Conservation (phyloP, 805 yeast species). For the Candida glaebosa region DNA sequence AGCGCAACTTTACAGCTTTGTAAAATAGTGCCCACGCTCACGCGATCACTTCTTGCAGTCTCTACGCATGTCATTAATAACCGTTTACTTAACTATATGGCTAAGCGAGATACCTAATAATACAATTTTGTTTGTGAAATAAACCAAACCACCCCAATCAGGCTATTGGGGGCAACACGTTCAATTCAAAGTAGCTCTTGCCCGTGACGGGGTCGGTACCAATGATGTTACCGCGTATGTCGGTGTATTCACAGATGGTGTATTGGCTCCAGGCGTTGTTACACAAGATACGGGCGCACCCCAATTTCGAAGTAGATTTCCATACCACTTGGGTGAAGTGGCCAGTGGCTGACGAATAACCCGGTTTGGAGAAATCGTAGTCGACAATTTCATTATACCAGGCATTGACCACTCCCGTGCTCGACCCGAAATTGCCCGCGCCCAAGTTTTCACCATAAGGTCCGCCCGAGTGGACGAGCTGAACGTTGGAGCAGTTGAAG, state of each 20-base stretch:
- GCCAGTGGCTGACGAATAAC: conserved; percentile 55
- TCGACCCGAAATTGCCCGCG: conserved; percentile 56
- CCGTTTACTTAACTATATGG: no score
- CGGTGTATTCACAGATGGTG: conserved; percentile 66
- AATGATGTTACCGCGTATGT: conserved; percentile 49
- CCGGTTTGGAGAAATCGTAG: conserved; percentile 54
- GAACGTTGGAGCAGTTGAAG: conserved; percentile 56
- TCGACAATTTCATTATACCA: conserved; percentile 67
- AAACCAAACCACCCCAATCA: no score
- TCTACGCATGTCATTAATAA: no score
- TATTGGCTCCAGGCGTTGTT: conserved; percentile 51
- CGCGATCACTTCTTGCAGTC: no score
- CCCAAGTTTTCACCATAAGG: conserved; percentile 82
- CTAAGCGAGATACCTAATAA: no score
- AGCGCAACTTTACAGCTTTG: no score
- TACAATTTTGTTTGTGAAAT: no score
- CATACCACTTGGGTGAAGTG: conserved; percentile 80
- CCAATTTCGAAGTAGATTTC: conserved; percentile 57
- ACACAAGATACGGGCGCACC: conserved; percentile 60
- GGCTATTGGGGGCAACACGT: conserved; percentile 45
- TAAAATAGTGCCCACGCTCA: no score
- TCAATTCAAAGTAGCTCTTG: conserved; percentile 34
- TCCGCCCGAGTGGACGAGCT: conserved; percentile 59
- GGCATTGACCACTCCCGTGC: conserved; percentile 63
- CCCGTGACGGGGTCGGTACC: conserved; percentile 32